Evolutionary conservation across 176 grass and related monocot species (phyloP).

Genomic region (Avena insularis): DNA sequence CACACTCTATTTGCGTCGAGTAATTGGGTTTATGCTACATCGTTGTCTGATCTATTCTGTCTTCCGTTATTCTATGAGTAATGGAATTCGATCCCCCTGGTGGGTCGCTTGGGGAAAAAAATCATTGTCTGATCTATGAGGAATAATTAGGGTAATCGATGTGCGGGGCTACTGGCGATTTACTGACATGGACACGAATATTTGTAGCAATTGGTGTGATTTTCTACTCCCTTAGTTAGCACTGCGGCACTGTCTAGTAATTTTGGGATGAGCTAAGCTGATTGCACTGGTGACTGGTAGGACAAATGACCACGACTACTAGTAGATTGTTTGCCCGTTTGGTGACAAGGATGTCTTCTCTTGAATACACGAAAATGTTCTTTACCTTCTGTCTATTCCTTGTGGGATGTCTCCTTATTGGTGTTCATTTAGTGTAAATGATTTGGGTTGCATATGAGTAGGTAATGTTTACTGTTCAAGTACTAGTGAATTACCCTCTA

Average conservation of each 20-base stretch:
- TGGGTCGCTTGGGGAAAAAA: no score
- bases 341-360: not conserved
- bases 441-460: not conserved
- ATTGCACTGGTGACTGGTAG: not conserved
- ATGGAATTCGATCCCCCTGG: no score
- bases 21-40: conserved; percentile 6
- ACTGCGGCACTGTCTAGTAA: not conserved
- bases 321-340: not conserved
- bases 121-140: conserved; percentile 10
- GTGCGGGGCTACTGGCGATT: not conserved
- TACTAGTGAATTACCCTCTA: no score
- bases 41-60: not conserved
- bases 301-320: not conserved
- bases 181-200: not conserved
- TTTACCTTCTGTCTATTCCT: not conserved
- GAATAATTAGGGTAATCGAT: conserved; percentile 25
- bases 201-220: not conserved
- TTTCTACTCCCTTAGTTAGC: not conserved
- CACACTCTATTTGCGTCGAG: not conserved
- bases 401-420: not conserved
- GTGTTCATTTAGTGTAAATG: not conserved
- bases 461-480: not conserved
- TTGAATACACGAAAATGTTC: not conserved
- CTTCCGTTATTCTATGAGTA: no score
- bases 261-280: not conserved